Conservation (phyloP, 2,329 filamentous ascomycete species). For the Thielaviopsis punctulata region DNA sequence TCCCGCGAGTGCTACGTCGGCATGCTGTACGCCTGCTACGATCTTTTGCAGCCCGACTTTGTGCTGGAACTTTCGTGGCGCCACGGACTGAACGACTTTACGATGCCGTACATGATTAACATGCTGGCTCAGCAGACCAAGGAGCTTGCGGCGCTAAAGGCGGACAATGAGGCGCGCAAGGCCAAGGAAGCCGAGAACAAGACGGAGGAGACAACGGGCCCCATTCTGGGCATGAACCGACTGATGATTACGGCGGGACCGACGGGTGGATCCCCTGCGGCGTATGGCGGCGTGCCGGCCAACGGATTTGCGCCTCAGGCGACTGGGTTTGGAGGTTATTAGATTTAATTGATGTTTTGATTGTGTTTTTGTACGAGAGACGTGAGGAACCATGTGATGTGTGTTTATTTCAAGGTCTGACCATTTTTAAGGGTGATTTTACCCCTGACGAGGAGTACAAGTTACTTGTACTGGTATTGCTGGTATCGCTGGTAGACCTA, state of each 20-base stretch:
- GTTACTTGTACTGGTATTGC: too few species aligned
- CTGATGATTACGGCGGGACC: slow-evolving; percentile 95
- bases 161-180: slow-evolving; percentile 92
- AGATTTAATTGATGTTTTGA: slow-evolving; percentile 1
- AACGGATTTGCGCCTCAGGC: slow-evolving; percentile 84
- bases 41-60: slow-evolving; percentile 81
- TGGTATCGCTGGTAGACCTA: too few species aligned
- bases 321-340: slow-evolving; percentile 55
- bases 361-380: too few species aligned
- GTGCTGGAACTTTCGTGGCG: slow-evolving; percentile 97
- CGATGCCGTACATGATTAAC: slow-evolving; percentile 99
- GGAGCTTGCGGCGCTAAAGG: slow-evolving; percentile 69
- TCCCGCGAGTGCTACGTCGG: slow-evolving; percentile 99
- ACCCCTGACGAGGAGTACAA: too few species aligned
- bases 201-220: slow-evolving; percentile 83
- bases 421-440: too few species aligned
- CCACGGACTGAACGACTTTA: slow-evolving; percentile 84
- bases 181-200: slow-evolving; percentile 50
- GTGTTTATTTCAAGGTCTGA: too few species aligned
- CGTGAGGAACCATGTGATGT: too few species aligned
- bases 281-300: slow-evolving; percentile 47
- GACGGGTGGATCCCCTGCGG: slow-evolving; percentile 41
- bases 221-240: slow-evolving; percentile 74
- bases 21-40: slow-evolving; percentile 98
- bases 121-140: slow-evolving; percentile 80